Percentiles rank a stretch among this genome's conserved stretches.
Evolutionary conservation across 768 basidiomycete genomes (phyloP).

Genomic region (Macrolepiota fuliginosa): DNA sequence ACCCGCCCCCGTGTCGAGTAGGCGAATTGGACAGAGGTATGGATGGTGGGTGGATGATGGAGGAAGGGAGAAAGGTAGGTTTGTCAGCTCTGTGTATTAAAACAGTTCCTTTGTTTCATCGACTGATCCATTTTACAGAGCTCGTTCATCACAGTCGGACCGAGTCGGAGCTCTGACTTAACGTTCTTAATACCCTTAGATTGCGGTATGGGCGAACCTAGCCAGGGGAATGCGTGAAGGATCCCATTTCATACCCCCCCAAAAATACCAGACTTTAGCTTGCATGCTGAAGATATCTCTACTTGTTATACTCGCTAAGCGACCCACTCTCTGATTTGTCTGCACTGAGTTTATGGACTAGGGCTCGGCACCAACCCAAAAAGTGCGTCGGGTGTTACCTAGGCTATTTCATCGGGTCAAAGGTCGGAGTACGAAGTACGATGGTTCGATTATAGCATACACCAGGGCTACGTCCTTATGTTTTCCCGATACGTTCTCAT

Average conservation of each 20-base stretch:
- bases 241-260: not conserved
- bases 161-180: not conserved
- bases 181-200: not conserved
- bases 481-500: not conserved
- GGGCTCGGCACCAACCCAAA: too few relatives aligned
- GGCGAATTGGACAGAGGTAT: not conserved
- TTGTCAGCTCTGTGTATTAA: not conserved
- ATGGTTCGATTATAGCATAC: not conserved
- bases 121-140: not conserved
- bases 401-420: not conserved
- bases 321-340: too few relatives aligned
- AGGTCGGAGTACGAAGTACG: not conserved
- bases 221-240: not conserved
- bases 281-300: not conserved
- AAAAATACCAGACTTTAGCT: not conserved
- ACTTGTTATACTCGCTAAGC: too few relatives aligned
- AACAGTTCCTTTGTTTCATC: not conserved
- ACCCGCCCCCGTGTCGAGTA: not conserved
- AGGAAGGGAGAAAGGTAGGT: not conserved
- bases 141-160: not conserved
- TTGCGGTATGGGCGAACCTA: not conserved
- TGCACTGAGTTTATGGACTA: too few relatives aligned
- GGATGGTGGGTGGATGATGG: not conserved
- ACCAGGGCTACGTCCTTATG: not conserved
- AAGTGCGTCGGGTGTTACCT: too few relatives aligned